Evolutionary conservation across 2,329 filamentous ascomycete genomes (phyloP).

Genomic region (Fulvia fulva): DNA sequence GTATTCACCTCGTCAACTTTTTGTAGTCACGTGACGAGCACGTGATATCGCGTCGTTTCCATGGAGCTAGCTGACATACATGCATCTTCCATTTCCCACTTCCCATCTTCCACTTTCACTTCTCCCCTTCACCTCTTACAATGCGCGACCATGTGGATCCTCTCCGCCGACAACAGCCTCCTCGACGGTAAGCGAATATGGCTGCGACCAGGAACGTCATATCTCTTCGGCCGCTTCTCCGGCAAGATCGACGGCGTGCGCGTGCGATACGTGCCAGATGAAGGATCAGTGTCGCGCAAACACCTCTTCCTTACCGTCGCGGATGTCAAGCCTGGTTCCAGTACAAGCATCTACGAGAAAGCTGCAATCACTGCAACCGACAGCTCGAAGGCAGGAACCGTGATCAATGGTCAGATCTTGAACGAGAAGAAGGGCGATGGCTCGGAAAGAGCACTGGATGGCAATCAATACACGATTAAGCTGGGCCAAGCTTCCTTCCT

Average conservation of each 20-base stretch:
- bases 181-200: slow-evolving; percentile 44
- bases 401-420: slow-evolving; percentile 64
- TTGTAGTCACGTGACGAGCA: too few species aligned
- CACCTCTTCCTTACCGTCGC: slow-evolving; percentile 77
- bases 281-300: slow-evolving; percentile 82
- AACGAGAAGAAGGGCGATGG: slow-evolving; percentile 52
- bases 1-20: too few species aligned
- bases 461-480: slow-evolving; percentile 55
- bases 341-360: slow-evolving; percentile 53
- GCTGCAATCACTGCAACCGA: slow-evolving; percentile 74
- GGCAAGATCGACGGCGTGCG: slow-evolving; percentile 44
- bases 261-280: slow-evolving; percentile 61
- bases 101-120: neutral
- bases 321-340: slow-evolving; percentile 61
- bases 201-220: slow-evolving; percentile 28
- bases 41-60: neutral
- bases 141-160: slow-evolving; percentile 46
- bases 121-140: neutral
- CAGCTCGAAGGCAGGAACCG: slow-evolving; percentile 79
- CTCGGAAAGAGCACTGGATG: slow-evolving; percentile 3
- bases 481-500: slow-evolving; percentile 55
- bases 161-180: slow-evolving; percentile 52
- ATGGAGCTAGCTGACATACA: neutral
- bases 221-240: slow-evolving; percentile 63
- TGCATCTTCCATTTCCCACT: neutral